phyloP scores from a whole-genome alignment of 352 stramenopile genomes.

The Phytophthora foliorum region DNA sequence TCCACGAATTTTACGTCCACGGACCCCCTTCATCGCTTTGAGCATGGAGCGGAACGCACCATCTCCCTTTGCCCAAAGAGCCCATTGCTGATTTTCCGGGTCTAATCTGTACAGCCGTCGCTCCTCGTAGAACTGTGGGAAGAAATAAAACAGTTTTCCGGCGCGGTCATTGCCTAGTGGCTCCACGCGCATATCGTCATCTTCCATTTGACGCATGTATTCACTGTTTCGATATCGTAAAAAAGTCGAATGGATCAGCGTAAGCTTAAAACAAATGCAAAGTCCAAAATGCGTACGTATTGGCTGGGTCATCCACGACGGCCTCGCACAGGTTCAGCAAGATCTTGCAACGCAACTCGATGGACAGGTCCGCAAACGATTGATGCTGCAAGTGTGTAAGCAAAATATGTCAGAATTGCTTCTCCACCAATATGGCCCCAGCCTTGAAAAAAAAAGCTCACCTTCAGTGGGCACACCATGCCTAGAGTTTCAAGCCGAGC shows the following conservation, averaged over 20 bases:
- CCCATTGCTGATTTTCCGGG: slow-evolving; percentile 58
- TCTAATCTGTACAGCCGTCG: slow-evolving; percentile 79
- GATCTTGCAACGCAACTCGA: slow-evolving; percentile 83
- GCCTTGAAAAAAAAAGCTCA: slow-evolving; percentile 19
- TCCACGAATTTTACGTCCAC: slow-evolving; percentile 72
- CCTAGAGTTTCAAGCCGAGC: slow-evolving; percentile 60
- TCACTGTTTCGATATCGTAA: slow-evolving; percentile 47
- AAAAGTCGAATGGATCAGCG: background rate
- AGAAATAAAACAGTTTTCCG: slow-evolving; percentile 87
- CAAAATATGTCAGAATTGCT: slow-evolving; percentile 6
- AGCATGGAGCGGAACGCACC: slow-evolving; percentile 68
- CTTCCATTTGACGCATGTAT: slow-evolving; percentile 89
- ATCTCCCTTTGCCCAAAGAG: slow-evolving; percentile 84
- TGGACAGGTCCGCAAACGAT: slow-evolving; percentile 76
- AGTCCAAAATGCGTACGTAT: slow-evolving; percentile 57
- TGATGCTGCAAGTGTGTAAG: slow-evolving; percentile 59
- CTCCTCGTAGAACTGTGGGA: slow-evolving; percentile 90
- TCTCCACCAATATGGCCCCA: background rate
- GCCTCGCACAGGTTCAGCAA: slow-evolving; percentile 86
- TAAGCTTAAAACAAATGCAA: background rate
- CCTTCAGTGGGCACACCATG: slow-evolving; percentile 66
- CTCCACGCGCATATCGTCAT: slow-evolving; percentile 84
- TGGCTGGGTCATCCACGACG: slow-evolving; percentile 79
- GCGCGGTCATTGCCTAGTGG: slow-evolving; percentile 77
- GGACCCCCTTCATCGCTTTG: slow-evolving; percentile 62